phyloP scores from a whole-genome alignment of 768 basidiomycete species.

The Pulveroboletus sp. region DNA sequence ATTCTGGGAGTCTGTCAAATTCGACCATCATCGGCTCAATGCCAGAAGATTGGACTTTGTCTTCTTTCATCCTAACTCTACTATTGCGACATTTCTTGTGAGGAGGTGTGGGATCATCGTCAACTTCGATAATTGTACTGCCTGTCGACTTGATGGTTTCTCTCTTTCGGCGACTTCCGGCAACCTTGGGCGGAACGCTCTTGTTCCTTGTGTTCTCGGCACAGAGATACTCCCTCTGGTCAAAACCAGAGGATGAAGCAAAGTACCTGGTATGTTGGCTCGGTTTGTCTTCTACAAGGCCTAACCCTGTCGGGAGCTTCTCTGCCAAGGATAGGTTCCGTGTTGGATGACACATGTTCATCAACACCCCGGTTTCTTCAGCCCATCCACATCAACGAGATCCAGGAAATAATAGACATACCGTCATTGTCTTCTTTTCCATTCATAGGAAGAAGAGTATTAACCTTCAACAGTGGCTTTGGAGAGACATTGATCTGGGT shows the following conservation, averaged over 20 bases:
- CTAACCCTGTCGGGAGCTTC: background rate
- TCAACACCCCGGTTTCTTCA: background rate
- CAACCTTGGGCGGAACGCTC: constrained; percentile 8
- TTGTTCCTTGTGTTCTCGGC: constrained; percentile 2
- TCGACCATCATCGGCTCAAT: constrained; percentile 17
- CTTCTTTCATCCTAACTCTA: background rate
- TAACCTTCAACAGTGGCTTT: background rate
- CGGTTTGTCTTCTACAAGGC: background rate
- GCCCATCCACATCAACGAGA: background rate
- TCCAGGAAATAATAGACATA: background rate
- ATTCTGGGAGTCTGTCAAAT: constrained; percentile 32
- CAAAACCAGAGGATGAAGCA: background rate
- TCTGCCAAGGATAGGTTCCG: background rate
- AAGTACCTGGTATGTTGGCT: background rate
- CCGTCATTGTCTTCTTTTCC: background rate
- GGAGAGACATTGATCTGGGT: constrained; percentile 14
- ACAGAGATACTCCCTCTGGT: background rate
- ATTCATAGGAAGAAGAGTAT: background rate
- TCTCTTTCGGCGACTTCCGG: constrained; percentile 28
- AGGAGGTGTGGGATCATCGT: constrained; percentile 11
- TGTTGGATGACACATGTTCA: background rate
- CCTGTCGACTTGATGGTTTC: constrained; percentile 7
- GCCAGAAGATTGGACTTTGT: constrained; percentile 22
- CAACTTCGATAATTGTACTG: constrained; percentile 6
- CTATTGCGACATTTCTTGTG: constrained; percentile 20